Percentiles rank a stretch among this genome's conserved stretches.
phyloP scores from a whole-genome alignment of 257 asterid species.

The Rubia yunnanensis region DNA sequence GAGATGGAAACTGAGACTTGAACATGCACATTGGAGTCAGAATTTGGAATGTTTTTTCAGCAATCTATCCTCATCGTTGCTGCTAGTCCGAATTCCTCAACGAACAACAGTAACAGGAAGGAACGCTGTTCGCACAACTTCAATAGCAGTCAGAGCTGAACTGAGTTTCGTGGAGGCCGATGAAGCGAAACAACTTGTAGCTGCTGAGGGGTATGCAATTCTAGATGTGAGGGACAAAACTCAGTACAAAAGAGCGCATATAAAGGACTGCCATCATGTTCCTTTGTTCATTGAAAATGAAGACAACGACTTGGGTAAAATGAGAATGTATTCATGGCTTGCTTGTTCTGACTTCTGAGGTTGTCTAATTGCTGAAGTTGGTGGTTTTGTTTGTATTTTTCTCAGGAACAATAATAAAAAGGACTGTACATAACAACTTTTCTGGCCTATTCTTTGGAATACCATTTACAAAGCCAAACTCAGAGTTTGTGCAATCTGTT shows the following conservation, averaged over 20 bases:
- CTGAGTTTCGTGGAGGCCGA: constrained; percentile 53
- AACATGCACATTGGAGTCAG: constrained; percentile 8
- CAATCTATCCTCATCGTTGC: constrained; percentile 38
- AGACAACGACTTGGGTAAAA: constrained; percentile 81
- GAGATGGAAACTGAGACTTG: background rate
- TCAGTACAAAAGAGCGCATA: constrained; percentile 74
- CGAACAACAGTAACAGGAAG: constrained; percentile 16
- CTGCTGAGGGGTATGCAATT: constrained; percentile 61
- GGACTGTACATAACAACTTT: constrained; percentile 78
- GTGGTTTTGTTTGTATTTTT: background rate
- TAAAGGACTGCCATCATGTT: constrained; percentile 63
- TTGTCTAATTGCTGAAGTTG: background rate
- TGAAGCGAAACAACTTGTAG: constrained; percentile 70
- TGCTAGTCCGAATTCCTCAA: constrained; percentile 26
- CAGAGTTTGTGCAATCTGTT: constrained; percentile 64
- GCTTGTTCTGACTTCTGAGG: background rate
- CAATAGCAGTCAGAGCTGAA: constrained; percentile 42
- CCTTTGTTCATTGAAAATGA: constrained; percentile 71
- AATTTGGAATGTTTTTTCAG: constrained; percentile 41
- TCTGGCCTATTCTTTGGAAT: constrained; percentile 82
- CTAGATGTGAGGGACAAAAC: constrained; percentile 72
- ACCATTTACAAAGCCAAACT: constrained; percentile 74
- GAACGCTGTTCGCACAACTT: constrained; percentile 22
- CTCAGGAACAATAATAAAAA: constrained; percentile 64
- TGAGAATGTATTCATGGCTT: constrained; percentile 29